Base-by-base conservation (phyloP, 2,329 filamentous ascomycete species). In the Blumeria hordei region DNA sequence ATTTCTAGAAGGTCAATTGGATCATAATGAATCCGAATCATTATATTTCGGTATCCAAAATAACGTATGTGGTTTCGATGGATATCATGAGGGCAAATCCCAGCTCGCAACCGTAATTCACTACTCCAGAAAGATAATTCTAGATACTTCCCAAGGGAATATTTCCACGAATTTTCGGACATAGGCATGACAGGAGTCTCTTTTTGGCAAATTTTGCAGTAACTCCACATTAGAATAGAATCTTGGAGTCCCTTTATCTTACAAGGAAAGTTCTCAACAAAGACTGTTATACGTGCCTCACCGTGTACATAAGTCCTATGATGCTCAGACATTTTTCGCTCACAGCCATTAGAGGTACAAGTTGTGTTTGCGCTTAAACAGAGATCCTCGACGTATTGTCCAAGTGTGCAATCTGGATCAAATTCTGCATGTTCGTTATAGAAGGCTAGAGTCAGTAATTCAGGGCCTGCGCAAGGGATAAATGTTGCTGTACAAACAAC, bases 131-230 rank as follows among this genome's bases (percentile, higher is more conserved):
- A 96, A 2, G 88, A 88, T 16, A 98, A 72, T 68, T 98, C 92
- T n/a, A 98, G 73, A 63, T 96, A 98, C 67, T 98, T 98, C 10
- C 87, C 92, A 64, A 98, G 94, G 0, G 92, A 98, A 66, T 98
- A 98, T 66, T 93, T 95, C 85, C 88, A 98, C 0, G 88, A 93
- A 62, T 80, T 88, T 56, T 88, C 81, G 0, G 90, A 95, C 87
- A 98, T 95, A 35, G 83, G 81, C 60, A 85, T 84, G 51, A 88
- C 81, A 41, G 87, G 85, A 0, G 90, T 94, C 65, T 96, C 88
- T 60, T 86, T 86, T 54, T 85, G 82, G 67, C 93, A 98, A 34
- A 85, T 74, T 62, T 94, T 92, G 71, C 92, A 98, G 62, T 83
- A 87, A 60, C 87, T 96, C 93, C 93, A 98, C 87, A 98, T 95